Conservation (phyloP, 1,284 basidiomycete species). For the Ustilago crameri region DNA sequence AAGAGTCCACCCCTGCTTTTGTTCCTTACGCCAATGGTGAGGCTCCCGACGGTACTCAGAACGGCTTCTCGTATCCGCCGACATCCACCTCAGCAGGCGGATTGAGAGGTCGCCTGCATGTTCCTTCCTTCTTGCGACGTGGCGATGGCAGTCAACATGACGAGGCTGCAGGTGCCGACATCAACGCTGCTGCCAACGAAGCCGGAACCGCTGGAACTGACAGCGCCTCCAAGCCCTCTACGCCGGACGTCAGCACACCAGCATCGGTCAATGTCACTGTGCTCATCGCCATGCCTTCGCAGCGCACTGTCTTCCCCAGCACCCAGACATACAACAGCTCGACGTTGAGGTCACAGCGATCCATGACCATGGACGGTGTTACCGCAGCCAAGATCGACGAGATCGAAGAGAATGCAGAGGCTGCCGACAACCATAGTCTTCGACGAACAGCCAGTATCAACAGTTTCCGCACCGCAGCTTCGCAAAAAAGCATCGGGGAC, state of each 20-base stretch:
- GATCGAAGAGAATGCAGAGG: constrained; percentile 38
- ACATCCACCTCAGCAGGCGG: constrained; percentile 13
- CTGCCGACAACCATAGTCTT: constrained; percentile 16
- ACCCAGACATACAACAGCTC: constrained; percentile 12
- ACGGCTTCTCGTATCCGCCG: constrained; percentile 38
- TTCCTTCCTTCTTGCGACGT: constrained; percentile 44
- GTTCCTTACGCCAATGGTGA: constrained; percentile 10
- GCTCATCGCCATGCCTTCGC: constrained; percentile 61
- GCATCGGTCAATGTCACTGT: constrained; percentile 61
- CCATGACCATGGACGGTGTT: constrained; percentile 22
- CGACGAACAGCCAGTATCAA: constrained; percentile 54
- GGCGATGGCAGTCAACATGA: constrained; percentile 19
- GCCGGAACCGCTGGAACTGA: constrained; percentile 8
- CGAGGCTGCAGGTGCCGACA: constrained; percentile 1
- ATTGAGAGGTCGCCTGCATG: constrained; percentile 28
- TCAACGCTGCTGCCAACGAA: constrained; percentile 6
- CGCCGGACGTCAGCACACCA: constrained; percentile 27
- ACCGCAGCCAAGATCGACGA: constrained; percentile 43
- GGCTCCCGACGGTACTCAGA: neutral
- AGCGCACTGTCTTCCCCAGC: constrained; percentile 55
- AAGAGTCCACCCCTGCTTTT: neutral
- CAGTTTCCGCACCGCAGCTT: constrained; percentile 52
- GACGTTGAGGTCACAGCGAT: constrained; percentile 27
- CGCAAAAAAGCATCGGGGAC: constrained; percentile 50
- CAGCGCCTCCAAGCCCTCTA: constrained; percentile 4